Evolutionary conservation across 164 flowering plant species (phyloP), one percentile per base, ranked within the genome.

Genomic region (Magnolia kwangsiensis): DNA sequence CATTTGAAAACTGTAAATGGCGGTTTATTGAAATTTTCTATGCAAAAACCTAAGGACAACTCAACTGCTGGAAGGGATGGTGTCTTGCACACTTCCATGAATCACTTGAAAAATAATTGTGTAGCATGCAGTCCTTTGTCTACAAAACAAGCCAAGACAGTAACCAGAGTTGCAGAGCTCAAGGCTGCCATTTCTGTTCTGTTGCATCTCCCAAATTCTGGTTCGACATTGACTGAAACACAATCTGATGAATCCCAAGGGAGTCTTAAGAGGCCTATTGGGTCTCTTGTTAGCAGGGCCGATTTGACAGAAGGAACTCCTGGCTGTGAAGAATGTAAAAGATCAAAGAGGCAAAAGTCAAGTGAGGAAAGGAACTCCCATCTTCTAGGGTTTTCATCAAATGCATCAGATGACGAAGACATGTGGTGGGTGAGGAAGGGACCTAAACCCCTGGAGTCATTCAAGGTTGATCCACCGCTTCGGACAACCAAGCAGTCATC

Each of bases 241-340:
- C 90, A 74, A 11, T 14, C 76, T 50, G 94, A 86, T 78, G 96
- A 88, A 75, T 83, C 90, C 77, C 90, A 88, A 69, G 87, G 85
- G 61, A 82, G 78, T 51, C 76, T 77, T 16, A 90, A 87, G 85
- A 88, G 90, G 83, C 5, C 90, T 69, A 58, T 69, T 81, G 90
- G 85, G 70, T 82, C 86, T 73, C 21, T 49, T 74, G 69, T 69
- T 69, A 84, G 74, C 78, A 86, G 78, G 76, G 64, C 72, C 16
- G 92, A 92, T 63, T 10, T 31, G 11, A 75, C 69, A 37, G 98
- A 88, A 81, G 97, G 85, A 76, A 89, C 96, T 59, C 88, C 88
- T 83, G 96, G 94, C 7, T 96, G 98, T 85, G 98, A 94, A 82
- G 98, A 93, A 80, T 94, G 99, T 78, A 89, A 80, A 79, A 88